Evolutionary conservation across 306 rosid species (phyloP).

Genomic region (Prunus padus): DNA sequence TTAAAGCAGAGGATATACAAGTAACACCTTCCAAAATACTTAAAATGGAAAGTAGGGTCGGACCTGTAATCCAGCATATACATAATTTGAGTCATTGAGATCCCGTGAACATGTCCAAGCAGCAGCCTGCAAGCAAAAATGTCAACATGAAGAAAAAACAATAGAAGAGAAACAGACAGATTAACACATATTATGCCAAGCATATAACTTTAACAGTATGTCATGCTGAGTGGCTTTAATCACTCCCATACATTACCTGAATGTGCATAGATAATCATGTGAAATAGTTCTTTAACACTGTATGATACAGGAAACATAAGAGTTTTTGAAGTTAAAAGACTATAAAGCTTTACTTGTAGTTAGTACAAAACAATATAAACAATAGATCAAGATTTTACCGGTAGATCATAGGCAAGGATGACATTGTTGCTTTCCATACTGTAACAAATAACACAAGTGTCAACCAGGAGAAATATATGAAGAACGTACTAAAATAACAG

Average conservation of each 20-base stretch:
- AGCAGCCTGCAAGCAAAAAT: constrained; percentile 52
- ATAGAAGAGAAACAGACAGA: not conserved
- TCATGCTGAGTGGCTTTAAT: not conserved
- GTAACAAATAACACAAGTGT: constrained; percentile 37
- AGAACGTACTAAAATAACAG: not conserved
- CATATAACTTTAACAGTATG: too few species aligned
- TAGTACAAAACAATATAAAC: not conserved
- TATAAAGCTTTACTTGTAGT: not conserved
- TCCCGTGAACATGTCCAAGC: constrained; percentile 99
- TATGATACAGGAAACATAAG: not conserved
- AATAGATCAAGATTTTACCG: constrained; percentile 44
- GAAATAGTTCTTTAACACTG: not conserved
- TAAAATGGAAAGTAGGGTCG: constrained; percentile 15
- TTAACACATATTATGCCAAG: not conserved
- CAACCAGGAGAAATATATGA: constrained; percentile 13
- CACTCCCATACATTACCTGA: not conserved
- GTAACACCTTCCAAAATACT: constrained; percentile 9
- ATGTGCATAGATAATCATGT: not conserved
- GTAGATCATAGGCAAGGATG: constrained; percentile 67
- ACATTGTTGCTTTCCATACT: constrained; percentile 68
- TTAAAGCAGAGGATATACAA: constrained; percentile 20
- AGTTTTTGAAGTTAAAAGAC: not conserved
- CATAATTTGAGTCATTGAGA: constrained; percentile 47
- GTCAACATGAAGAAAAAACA: constrained; percentile 22
- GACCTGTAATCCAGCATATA: constrained; percentile 93